Conservation (phyloP, 495 filamentous ascomycete genomes). For the Poronia punctata region DNA sequence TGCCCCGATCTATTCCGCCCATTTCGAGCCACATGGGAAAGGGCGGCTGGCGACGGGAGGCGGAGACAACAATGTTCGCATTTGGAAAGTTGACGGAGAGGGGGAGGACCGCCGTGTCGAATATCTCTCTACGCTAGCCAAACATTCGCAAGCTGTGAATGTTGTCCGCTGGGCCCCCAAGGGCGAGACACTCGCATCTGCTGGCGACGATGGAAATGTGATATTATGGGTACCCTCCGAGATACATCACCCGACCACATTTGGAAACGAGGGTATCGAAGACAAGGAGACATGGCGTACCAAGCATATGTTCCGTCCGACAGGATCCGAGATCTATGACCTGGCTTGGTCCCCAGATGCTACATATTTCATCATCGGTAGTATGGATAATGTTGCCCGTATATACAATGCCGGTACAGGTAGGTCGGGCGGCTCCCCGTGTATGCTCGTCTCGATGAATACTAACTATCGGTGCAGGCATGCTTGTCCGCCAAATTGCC, state of each 20-base stretch:
- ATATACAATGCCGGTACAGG: conserved; percentile 95
- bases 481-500: conserved; percentile 90
- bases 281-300: conserved; percentile 96
- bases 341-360: conserved; percentile 97
- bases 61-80: conserved; percentile 94
- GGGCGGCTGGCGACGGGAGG: conserved; percentile 88
- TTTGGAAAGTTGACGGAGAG: conserved; percentile 83
- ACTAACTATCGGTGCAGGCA: conserved; percentile 45
- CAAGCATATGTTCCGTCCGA: conserved; percentile 94
- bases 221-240: conserved; percentile 93
- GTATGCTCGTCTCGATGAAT: background rate
- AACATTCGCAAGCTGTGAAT: conserved; percentile 97
- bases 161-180: conserved; percentile 92
- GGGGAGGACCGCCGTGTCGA: conserved; percentile 84
- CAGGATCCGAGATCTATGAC: conserved; percentile 93
- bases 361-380: conserved; percentile 92
- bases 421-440: conserved; percentile 34
- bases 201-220: conserved; percentile 95
- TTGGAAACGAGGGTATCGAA: conserved; percentile 79
- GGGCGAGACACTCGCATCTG: conserved; percentile 89
- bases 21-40: conserved; percentile 92
- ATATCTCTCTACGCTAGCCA: conserved; percentile 83
- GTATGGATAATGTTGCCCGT: conserved; percentile 97
- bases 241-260: conserved; percentile 42
- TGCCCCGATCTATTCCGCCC: conserved; percentile 87